Percentiles rank a stretch among this genome's conserved stretches.
phyloP scores from a whole-genome alignment of 441 rosid species.

The Biscutella laevigata region DNA sequence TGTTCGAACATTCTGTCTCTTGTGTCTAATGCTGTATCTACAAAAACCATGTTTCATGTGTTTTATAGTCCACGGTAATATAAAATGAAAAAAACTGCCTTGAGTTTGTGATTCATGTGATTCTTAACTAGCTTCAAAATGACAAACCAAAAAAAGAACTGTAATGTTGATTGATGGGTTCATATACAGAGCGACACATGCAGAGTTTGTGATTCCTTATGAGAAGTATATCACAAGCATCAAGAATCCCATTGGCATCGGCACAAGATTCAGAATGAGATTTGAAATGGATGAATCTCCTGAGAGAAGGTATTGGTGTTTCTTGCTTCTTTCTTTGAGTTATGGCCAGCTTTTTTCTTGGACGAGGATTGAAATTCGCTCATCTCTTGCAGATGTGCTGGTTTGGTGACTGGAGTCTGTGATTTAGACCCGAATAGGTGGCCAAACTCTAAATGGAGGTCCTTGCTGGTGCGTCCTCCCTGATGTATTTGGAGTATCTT shows the following conservation, averaged over 20 bases:
- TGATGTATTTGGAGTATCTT: background rate
- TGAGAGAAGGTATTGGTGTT: constrained; percentile 56
- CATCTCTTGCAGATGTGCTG: constrained; percentile 51
- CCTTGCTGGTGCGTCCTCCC: constrained; percentile 54
- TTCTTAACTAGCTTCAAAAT: constrained; percentile 4
- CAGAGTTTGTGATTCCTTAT: constrained; percentile 70
- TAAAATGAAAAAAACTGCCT: background rate
- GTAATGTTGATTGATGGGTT: constrained; percentile 9
- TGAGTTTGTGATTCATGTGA: background rate
- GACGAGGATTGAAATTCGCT: constrained; percentile 3
- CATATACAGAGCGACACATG: constrained; percentile 66
- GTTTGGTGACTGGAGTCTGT: constrained; percentile 60
- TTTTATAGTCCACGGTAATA: constrained; percentile 86
- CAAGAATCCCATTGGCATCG: constrained; percentile 40
- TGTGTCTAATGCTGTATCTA: constrained; percentile 65
- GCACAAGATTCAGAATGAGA: constrained; percentile 79
- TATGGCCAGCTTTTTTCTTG: constrained; percentile 1
- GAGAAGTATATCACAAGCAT: constrained; percentile 67
- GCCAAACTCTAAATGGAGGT: constrained; percentile 95
- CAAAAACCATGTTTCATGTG: constrained; percentile 58
- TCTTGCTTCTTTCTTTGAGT: constrained; percentile 8
- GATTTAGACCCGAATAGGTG: constrained; percentile 79
- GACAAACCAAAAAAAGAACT: too few relatives aligned
- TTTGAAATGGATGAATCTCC: constrained; percentile 76
- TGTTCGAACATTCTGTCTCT: constrained; percentile 42